Base-by-base conservation (phyloP, 768 basidiomycete genomes). In the Trametes gibbosa region DNA sequence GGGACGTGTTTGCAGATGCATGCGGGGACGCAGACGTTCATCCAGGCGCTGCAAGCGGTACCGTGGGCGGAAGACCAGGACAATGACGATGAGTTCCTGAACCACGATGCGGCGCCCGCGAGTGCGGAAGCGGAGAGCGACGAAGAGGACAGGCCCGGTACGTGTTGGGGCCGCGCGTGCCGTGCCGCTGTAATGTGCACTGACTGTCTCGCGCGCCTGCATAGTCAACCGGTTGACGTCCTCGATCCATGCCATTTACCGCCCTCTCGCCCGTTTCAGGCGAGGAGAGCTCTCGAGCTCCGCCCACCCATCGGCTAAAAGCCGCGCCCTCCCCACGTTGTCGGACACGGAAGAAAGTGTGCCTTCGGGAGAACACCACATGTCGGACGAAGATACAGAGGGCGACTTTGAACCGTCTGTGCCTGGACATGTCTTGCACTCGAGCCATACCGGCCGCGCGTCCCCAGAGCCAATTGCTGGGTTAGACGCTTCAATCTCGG, bases 211-310 rank as follows among this genome's bases (percentile, higher is more conserved):
- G 23, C 41, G 24, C 21, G 37, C 39, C 43, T 16, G 50, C 25
- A 10, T 25, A 84, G 79, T 68, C 59, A 75, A 69, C 52, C 80
- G 76, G 39, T 73, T 93, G 53, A 84, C 92, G 1, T 94, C 92
- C 24, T 94, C 92, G 12, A 92, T 94, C 42, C 92, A 94, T 68
- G 84, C 92, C 39, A 92, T 95, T 50, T 84, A 94, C 69, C 84
- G 90, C 21, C 92, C 92, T 21, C 72, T 92, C 27, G 89, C 89
- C 6, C 85, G 86, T 27, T 85, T 82, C 7, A 82, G 81, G 54
- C 79, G 82, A 43, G 70, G 65, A 24, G 75, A 74, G 32, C 53
- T 63, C 5, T 64, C 68, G 19, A 65, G 32, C n/a, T 58, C 59
- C 7, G 8, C 55, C 17, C 63, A 65, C 25, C 56, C 46, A 23